Evolutionary conservation across 1,284 basidiomycete species (phyloP), one percentile per base, ranked within the genome.

Genomic region (Nidula niveotomentosa): DNA sequence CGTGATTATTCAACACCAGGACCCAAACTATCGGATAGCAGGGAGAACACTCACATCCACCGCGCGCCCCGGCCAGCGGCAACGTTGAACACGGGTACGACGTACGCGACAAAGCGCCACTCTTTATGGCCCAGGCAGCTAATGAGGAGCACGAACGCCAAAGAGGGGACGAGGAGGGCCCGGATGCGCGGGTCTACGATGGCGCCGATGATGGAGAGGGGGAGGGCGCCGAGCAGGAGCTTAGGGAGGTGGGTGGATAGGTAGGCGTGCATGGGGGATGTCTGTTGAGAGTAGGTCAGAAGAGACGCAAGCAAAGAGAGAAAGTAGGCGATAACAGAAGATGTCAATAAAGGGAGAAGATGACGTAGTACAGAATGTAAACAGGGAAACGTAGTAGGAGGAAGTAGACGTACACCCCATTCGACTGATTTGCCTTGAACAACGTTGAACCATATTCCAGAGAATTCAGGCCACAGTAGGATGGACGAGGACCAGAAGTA

Each of bases 71-170:
- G 69, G 0, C 94, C 89, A 0, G 90, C 92, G 1, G 90, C 80
- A 3, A 94, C 73, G 63, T 98, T 98, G 69, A 94, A 77, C 0
- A 86, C 65, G 0, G 96, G 95, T 0, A 98, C 81, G 9, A 86
- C 80, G 65, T 98, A 98, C 6, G 95, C 80, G 57, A 98, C 79
- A 70, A 99, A 99, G 3, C 96, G 83, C 96, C 96, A 98, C 72
- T 99, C 97, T 67, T 96, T 96, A 70, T 96, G 93, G 0, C 84
- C 88, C 0, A 98, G 76, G 15, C 69, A 74, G 64, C 93, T 95
- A 63, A 99, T 83, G 0, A 88, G 68, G 0, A 61, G 70, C 0
- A 96, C 66, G 64, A 93, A 91, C 0, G 68, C 59, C 0, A 86
- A 33, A 0, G 81, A 71, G 0, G 88, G 83, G 9, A 81, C 49